Base-by-base conservation (phyloP, 2,329 filamentous ascomycete species). In the Monosporascus cannonballus region DNA sequence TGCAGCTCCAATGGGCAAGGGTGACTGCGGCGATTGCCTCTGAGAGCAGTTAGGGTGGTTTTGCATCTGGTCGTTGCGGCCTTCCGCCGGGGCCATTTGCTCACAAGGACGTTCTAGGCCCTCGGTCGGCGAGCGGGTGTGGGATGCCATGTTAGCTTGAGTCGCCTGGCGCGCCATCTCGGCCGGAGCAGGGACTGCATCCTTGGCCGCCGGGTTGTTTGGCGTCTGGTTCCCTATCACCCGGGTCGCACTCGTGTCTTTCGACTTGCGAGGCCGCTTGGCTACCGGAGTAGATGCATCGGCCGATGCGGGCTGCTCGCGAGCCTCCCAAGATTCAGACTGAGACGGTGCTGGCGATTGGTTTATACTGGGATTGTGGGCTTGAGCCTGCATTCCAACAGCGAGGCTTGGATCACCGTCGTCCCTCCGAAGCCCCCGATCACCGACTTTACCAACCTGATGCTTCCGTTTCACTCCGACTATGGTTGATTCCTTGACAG, bases 401-500 rank as follows among this genome's bases (percentile, higher is more conserved):
- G 55, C 52, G 25, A 51, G 18, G 25, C 51, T 47, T 17, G 50
- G 54, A 44, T 64, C 60, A n/a, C 24, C 51, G 20, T 45, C 42
- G 37, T 17, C 37, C 42, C 20, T 27, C 49, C 56, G 58, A 42
- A 56, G 11, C 15, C 55, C 53, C 30, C 48, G 18, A 22, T 27
- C 49, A 22, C 48, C 44, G 14, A 53, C 25, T 8, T 61, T 63
- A 22, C 56, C 62, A 39, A 50, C 56, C 15, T 61, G 67, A 9
- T 66, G 61, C 54, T 69, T 69, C 38, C 67, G 61, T 52, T 69
- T 69, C 51, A 64, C 64, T 6, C 65, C 61, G 22, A 61, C 59
- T 37, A 68, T 66, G n/a, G 65, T 58, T 1, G 66, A 68, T 57
- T 57, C 65, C 52, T 64, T 69, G 50, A 61, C 61, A 50, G 58